Evolutionary conservation across 1,284 basidiomycete genomes (phyloP).

Genomic region (Golubevia sp.): DNA sequence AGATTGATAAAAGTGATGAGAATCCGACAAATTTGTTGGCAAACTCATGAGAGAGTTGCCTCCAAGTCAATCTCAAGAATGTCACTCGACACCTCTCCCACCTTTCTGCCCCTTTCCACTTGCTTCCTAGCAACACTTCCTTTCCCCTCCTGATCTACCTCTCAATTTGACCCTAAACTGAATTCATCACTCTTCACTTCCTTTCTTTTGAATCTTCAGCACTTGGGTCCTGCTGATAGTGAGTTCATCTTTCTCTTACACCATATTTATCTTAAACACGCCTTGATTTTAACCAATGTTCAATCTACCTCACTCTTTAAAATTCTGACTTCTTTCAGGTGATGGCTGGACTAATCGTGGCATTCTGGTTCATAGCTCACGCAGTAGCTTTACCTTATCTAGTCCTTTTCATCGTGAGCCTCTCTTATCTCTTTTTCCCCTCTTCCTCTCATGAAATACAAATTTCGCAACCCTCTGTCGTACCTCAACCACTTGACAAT

Average conservation of each 20-base stretch:
- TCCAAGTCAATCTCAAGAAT: too few species aligned
- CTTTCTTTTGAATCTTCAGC: background rate
- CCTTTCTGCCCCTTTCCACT: too few species aligned
- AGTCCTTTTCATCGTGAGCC: constrained; percentile 92
- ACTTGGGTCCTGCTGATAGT: constrained; percentile 46
- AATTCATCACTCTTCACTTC: background rate
- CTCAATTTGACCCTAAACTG: background rate
- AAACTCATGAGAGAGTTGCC: too few species aligned
- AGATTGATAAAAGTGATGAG: too few species aligned
- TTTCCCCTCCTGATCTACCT: too few species aligned
- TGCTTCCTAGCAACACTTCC: too few species aligned
- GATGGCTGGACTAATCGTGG: constrained; percentile 46
- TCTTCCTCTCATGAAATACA: background rate
- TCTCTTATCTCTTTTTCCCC: constrained; percentile 74
- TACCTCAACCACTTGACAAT: background rate
- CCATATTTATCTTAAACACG: too few species aligned
- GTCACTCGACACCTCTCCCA: too few species aligned
- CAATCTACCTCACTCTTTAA: background rate
- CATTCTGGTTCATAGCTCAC: constrained; percentile 34
- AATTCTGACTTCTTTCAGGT: background rate
- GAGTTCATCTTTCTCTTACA: too few species aligned
- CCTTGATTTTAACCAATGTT: too few species aligned
- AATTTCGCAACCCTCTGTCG: background rate
- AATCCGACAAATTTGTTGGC: too few species aligned
- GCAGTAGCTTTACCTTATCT: constrained; percentile 64